Conservation (phyloP, 805 yeast species). For the Yarrowia divulgata region DNA sequence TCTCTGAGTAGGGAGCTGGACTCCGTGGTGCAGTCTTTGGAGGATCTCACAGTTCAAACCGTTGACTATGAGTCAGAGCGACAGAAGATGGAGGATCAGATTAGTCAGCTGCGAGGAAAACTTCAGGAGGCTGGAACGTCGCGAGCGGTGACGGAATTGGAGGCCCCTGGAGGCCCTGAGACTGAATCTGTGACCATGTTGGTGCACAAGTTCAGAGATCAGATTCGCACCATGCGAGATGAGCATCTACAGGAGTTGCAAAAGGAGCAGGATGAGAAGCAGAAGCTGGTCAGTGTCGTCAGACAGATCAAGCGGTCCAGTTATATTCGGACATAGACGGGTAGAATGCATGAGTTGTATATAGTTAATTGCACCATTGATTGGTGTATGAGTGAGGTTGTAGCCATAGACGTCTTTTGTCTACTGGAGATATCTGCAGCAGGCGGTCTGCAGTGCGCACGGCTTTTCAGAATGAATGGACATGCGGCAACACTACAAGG, state of each 20-base stretch:
- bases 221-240: constrained; percentile 47
- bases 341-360: neutral
- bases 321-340: constrained; percentile 40
- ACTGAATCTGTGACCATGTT: constrained; percentile 46
- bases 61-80: constrained; percentile 51
- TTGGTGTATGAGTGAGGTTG: neutral
- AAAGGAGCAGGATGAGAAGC: constrained; percentile 45
- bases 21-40: constrained; percentile 48
- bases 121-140: constrained; percentile 41
- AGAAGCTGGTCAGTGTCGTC: constrained; percentile 44
- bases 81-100: constrained; percentile 45
- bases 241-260: constrained; percentile 47
- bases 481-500: too few relatives aligned
- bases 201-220: constrained; percentile 50
- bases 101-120: constrained; percentile 45
- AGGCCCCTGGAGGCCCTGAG: constrained; percentile 30
- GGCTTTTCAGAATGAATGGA: too few relatives aligned
- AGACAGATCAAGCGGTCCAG: constrained; percentile 45
- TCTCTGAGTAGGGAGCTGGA: constrained; percentile 49
- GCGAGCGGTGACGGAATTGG: constrained; percentile 2
- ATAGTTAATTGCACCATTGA: constrained; percentile 1
- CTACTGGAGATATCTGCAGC: too few relatives aligned
- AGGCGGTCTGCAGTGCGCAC: too few relatives aligned
- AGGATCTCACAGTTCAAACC: constrained; percentile 51
- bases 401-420: too few relatives aligned